Base-by-base conservation (phyloP, 2,329 filamentous ascomycete species). In the Colletotrichum tamarilloi region DNA sequence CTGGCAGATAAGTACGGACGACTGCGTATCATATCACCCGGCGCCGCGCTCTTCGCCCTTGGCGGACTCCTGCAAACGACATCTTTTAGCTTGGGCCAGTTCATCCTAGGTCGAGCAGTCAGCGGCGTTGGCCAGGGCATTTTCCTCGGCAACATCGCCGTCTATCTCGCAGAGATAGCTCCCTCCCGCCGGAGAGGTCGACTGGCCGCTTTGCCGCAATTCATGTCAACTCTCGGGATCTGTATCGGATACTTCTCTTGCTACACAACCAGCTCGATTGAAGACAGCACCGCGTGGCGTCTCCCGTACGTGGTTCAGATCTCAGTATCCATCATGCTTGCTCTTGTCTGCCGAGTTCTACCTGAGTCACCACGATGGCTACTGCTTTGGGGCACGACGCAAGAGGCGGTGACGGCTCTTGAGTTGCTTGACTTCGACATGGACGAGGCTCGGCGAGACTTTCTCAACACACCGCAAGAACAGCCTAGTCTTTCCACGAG, bases 161-260 rank as follows among this genome's bases (percentile, higher is more conserved):
- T 91, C 4, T 90, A 92, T 74, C 88, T 92, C 30, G 88, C 87
- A 69, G 91, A 92, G 78, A 90, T 92, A 19, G 87, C 90, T 1
- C 90, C 90, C 0, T 81, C 85, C 1, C 81, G 80, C 4, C 79
- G 82, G 4, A 81, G 90, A 32, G 90, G 89, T 0, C 81, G 84
- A 1, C 77, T 92, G 2, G 85, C 86, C 0, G 86, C 87, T 0
- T 79, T 87, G 4, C 87, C 89, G 0, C 89, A 92, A 74, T 82
- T 91, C 62, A 77, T 89, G 57, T 84, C 84, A 3, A 86, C 85
- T 0, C 62, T 86, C 1, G 90, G 88, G 0, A 78, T 92, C 2
- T 86, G 86, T 11, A 59, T 83, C 0, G 91, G 90, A 0, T 92
- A 90, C 75, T 92, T 92, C 75, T 86, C 84, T 11, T 91, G 89